Evolutionary conservation across 2,329 filamentous ascomycete species (phyloP).

Genomic region (Raffaelea arxii): DNA sequence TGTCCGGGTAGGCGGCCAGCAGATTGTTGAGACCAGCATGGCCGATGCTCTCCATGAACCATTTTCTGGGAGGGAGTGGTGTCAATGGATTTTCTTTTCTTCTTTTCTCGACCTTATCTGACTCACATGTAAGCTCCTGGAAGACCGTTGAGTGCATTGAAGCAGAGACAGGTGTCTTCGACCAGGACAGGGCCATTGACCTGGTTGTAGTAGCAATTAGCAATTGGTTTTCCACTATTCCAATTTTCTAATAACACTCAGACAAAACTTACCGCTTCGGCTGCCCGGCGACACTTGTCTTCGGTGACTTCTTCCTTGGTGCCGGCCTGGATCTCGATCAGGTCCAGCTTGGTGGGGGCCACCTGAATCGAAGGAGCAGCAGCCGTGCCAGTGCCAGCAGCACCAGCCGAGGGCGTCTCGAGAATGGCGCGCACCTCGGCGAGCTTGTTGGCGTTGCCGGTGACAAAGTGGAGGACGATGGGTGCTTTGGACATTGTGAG

Average conservation of each 20-base stretch:
- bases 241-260: too few species aligned
- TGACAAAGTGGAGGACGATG: constrained; percentile 75
- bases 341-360: constrained; percentile 63
- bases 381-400: background rate
- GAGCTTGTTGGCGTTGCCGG: constrained; percentile 91
- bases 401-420: constrained; percentile 49
- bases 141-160: constrained; percentile 79
- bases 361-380: constrained; percentile 46
- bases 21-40: constrained; percentile 83
- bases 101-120: background rate
- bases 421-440: constrained; percentile 83
- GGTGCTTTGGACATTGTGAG: constrained; percentile 31
- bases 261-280: constrained; percentile 51
- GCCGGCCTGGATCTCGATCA: constrained; percentile 87
- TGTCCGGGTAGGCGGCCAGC: constrained; percentile 79
- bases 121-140: constrained; percentile 92
- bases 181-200: constrained; percentile 81
- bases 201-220: constrained; percentile 30
- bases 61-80: constrained; percentile 56
- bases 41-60: constrained; percentile 78
- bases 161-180: constrained; percentile 92
- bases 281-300: constrained; percentile 79
- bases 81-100: background rate
- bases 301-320: constrained; percentile 82
- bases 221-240: too few species aligned